Conservation (phyloP, 306 rosid species). For the Lupinus albus region DNA sequence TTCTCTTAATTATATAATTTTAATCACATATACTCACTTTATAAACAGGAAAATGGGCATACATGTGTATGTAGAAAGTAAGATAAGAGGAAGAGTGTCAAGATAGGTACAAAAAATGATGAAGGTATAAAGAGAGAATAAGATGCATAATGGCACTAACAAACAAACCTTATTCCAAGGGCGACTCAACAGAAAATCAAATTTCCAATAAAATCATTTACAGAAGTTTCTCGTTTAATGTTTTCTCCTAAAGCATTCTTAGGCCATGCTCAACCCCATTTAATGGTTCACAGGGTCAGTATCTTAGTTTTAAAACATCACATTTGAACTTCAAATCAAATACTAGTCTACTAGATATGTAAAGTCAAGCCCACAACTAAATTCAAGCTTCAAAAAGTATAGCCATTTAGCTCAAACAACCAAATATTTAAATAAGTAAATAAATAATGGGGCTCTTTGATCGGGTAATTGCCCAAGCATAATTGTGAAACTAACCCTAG, state of each 20-base stretch:
- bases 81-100: neutral
- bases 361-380: neutral
- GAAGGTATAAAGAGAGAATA: neutral
- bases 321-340: neutral
- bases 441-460: no score
- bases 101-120: neutral
- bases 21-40: slow-evolving; percentile 2
- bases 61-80: neutral
- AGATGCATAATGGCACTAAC: neutral
- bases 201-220: slow-evolving; percentile 6
- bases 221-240: neutral
- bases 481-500: no score
- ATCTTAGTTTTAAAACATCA: slow-evolving; percentile 3
- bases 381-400: slow-evolving; percentile 10
- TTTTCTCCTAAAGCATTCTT: neutral
- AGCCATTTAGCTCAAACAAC: no score
- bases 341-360: no score
- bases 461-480: no score
- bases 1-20: slow-evolving; percentile 13
- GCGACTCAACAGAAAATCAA: neutral
- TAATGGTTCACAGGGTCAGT: neutral
- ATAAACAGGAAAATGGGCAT: neutral
- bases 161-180: neutral
- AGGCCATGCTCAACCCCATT: slow-evolving; percentile 9
- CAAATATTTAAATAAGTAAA: no score